Evolutionary conservation across 1,284 basidiomycete species (phyloP).

Genomic region (Heterobasidion occidentale): DNA sequence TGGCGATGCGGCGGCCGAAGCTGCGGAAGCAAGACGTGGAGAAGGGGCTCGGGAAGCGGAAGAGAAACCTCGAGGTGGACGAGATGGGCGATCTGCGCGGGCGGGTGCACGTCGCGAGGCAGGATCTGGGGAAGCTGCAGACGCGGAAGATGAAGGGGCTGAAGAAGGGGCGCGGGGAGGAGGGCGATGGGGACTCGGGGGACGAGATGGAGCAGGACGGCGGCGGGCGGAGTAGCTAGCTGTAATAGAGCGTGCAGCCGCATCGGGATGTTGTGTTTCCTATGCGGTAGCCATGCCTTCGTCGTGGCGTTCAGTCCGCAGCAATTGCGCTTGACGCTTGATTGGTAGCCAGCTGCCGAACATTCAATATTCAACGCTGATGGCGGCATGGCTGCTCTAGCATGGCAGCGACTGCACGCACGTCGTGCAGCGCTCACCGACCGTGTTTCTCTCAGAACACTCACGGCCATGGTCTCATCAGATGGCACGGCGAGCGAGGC

Average conservation of each 20-base stretch:
- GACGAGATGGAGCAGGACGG: slow-evolving; percentile 16
- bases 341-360: too few relatives aligned
- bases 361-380: too few relatives aligned
- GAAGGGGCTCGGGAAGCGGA: slow-evolving; percentile 85
- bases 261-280: neutral
- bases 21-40: slow-evolving; percentile 80
- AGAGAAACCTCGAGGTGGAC: slow-evolving; percentile 94
- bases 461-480: too few relatives aligned
- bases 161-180: slow-evolving; percentile 35
- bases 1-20: slow-evolving; percentile 81
- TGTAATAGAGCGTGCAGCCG: neutral
- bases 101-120: slow-evolving; percentile 82
- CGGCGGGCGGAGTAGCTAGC: slow-evolving; percentile 2
- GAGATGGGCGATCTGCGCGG: slow-evolving; percentile 97
- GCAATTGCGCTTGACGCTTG: too few relatives aligned
- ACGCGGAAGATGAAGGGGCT: slow-evolving; percentile 90
- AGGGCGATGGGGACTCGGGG: slow-evolving; percentile 22
- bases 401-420: too few relatives aligned
- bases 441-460: too few relatives aligned
- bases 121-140: slow-evolving; percentile 85
- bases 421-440: too few relatives aligned
- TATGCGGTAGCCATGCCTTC: too few relatives aligned
- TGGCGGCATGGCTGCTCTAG: too few relatives aligned
- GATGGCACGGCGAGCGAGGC: too few relatives aligned
- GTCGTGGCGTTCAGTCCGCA: too few relatives aligned